Evolutionary conservation across 345 rosid species (phyloP), one percentile per base, ranked within the genome.

Genomic region (Boechera retrofracta): DNA sequence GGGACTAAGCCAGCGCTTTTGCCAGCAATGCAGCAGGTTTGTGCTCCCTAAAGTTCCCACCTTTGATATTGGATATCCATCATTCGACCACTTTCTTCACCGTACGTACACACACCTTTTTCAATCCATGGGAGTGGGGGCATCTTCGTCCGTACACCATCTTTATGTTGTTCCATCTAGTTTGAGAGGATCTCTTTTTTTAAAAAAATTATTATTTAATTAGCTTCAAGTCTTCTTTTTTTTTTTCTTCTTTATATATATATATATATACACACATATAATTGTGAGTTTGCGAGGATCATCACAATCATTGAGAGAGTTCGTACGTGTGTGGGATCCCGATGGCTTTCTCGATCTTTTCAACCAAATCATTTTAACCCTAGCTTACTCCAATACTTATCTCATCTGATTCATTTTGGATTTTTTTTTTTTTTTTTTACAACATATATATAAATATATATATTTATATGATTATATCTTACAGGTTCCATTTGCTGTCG

Each of bases 11-110:
- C 99, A 95, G 85, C 91, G 99, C 32, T 95, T 95, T 87, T 95
- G 99, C 86, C 99, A 95, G 80, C 99, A 95, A 86, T 95, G 99
- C 61, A 95, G 99, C 98, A 92, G 99, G 99, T 91, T 81, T 56
- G 71, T 53, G 24, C 73, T 44, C 75, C 33, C 32, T 5, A 5
- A 33, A 79, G 75, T 66, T 80, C 72, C 72, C 79, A 39, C 47
- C 56, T 71, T 59, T 73, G 68, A 72, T 45, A 61, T 38, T 59
- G 72, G 68, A 72, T 45, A 61, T 38, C 78, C 82, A 72, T 56
- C 71, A 64, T 21, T 21, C 24, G 24, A 21, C 24, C 24, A 1
- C 24, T 21, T 21, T 21, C 32, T 13, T 7, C 0, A 2, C 41
- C 60, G 70, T 63, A 36, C 74, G 57, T 57, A 44, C 71, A 32